Conservation (phyloP, 495 filamentous ascomycete species). For the Wilcoxina mikolae region DNA sequence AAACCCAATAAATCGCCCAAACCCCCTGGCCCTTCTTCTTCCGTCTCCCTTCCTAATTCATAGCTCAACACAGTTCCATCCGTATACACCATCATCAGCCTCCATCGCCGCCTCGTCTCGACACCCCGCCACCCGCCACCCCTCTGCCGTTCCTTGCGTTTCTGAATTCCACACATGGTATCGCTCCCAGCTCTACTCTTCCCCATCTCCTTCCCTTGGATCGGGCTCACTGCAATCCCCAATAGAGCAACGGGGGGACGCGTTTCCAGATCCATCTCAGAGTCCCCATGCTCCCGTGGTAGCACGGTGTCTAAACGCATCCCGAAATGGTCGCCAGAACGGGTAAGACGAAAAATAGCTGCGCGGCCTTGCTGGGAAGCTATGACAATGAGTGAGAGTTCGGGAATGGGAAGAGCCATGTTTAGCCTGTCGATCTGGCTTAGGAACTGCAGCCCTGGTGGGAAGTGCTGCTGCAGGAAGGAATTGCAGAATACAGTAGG, state of each 20-base stretch:
- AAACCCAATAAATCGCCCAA: too few species aligned
- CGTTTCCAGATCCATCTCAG: constrained; percentile 17
- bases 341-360: constrained; percentile 56
- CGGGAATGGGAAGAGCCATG: constrained; percentile 60
- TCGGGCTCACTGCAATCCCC: constrained; percentile 44
- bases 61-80: constrained; percentile 71
- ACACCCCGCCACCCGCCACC: constrained; percentile 14
- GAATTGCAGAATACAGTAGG: constrained; percentile 35
- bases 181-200: constrained; percentile 2
- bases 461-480: constrained; percentile 35
- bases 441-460: constrained; percentile 31
- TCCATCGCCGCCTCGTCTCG: constrained; percentile 37
- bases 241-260: constrained; percentile 37
- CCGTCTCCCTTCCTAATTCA: constrained; percentile 40
- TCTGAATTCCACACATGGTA: not conserved
- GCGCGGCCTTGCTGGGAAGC: constrained; percentile 62
- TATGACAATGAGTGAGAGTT: constrained; percentile 59
- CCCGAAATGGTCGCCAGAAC: constrained; percentile 29
- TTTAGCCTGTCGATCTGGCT: constrained; percentile 50
- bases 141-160: constrained; percentile 27
- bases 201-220: constrained; percentile 42
- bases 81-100: constrained; percentile 60
- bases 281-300: constrained; percentile 27
- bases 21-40: not conserved
- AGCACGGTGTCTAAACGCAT: constrained; percentile 26